A percentile compares a stretch with the other conserved stretches of the same genome.
phyloP scores from a whole-genome alignment of 1,284 basidiomycete genomes.

The Omphalotus olearius region DNA sequence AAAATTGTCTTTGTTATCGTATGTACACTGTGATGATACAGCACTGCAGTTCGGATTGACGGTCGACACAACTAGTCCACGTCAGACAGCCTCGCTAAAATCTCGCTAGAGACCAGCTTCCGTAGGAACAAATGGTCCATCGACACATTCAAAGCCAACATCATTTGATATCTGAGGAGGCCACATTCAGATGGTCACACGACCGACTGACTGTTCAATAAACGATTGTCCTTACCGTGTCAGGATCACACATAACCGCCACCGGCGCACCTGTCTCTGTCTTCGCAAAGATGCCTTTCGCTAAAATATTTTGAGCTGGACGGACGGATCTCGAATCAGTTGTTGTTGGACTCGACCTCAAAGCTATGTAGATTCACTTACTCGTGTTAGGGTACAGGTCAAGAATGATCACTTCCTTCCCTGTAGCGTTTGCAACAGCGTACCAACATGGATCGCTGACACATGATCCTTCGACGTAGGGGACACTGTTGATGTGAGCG shows the following conservation, averaged over 20 bases:
- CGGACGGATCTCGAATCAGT: not conserved
- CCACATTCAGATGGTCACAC: not conserved
- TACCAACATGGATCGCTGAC: slow-evolving; percentile 60
- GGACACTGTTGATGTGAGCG: slow-evolving; percentile 26
- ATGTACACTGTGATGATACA: no score
- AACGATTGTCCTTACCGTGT: slow-evolving; percentile 36
- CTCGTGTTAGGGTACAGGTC: slow-evolving; percentile 53
- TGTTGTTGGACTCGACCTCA: not conserved
- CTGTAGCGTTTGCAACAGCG: slow-evolving; percentile 46
- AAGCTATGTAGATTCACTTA: slow-evolving; percentile 17
- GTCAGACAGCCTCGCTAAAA: not conserved
- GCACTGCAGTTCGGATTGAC: no score
- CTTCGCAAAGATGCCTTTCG: slow-evolving; percentile 40
- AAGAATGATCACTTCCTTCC: slow-evolving; percentile 55
- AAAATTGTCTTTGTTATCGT: no score
- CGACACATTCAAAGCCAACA: slow-evolving; percentile 12
- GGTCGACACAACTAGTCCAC: no score
- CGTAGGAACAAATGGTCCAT: slow-evolving; percentile 13
- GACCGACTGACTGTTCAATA: no score
- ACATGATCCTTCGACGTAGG: slow-evolving; percentile 55
- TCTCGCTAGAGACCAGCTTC: not conserved
- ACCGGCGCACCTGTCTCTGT: slow-evolving; percentile 41
- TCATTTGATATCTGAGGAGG: slow-evolving; percentile 6
- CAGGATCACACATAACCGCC: slow-evolving; percentile 51
- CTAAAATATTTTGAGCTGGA: slow-evolving; percentile 43